These are phyloP conservation scores for Tulasnella calospora DNA, from an alignment of 768 basidiomycete species.

Conservation along the genomic window DNA sequence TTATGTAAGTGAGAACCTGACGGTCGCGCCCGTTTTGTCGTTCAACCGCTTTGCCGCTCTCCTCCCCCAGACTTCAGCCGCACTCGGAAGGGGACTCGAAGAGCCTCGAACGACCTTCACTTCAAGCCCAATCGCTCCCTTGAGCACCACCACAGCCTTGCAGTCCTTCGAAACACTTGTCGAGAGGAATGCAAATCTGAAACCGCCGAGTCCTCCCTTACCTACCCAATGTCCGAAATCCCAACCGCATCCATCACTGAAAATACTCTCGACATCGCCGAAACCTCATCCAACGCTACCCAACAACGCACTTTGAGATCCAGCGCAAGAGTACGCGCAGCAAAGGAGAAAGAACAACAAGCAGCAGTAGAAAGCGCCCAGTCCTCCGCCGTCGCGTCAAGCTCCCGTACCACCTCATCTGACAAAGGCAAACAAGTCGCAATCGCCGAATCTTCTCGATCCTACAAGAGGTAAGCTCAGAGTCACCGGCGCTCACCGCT, in stretches of 20 bases:
- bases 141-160: neutral
- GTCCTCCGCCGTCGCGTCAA: conserved; percentile 29
- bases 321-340: conserved; percentile 46
- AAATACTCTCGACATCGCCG: neutral
- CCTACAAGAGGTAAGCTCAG: conserved; percentile 58
- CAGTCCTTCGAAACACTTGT: neutral
- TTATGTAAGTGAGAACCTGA: neutral
- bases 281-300: neutral
- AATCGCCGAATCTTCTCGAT: conserved; percentile 45
- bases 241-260: conserved; percentile 10
- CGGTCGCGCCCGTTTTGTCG: neutral
- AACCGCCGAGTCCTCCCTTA: conserved; percentile 1
- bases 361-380: conserved; percentile 27
- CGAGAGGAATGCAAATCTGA: conserved; percentile 23
- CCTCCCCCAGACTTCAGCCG: neutral
- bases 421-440: conserved; percentile 65
- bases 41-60: neutral
- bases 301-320: conserved; percentile 48
- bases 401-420: conserved; percentile 31
- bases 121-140: neutral
- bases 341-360: conserved; percentile 38
- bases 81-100: neutral
- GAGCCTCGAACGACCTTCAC: neutral
- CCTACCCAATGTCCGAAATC: conserved; percentile 15
- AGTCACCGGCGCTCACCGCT: conserved; percentile 15